Conservation (phyloP, 176 grass and related monocot genomes). For the Calamus simplicifolius region DNA sequence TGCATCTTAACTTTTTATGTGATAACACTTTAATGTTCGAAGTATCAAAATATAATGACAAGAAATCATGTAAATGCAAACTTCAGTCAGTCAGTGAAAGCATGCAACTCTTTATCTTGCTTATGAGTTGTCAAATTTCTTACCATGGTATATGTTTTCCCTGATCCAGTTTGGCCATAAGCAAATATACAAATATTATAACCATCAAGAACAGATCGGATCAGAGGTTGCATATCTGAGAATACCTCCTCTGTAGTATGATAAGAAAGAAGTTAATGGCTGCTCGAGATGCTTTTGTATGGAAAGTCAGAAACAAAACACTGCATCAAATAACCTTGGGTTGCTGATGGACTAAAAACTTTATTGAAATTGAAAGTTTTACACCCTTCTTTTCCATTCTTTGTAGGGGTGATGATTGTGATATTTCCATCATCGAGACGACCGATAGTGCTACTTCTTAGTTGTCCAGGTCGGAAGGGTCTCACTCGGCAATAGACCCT, state of each 20-base stretch:
- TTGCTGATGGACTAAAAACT: background rate
- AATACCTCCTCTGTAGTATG: background rate
- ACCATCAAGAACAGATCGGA: conserved; percentile 9
- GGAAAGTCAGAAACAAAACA: background rate
- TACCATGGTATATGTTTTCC: conserved; percentile 11
- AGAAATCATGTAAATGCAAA: background rate
- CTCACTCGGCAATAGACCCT: conserved; percentile 11
- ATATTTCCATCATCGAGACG: background rate
- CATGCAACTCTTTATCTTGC: background rate
- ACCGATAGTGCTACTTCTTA: background rate
- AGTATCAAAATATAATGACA: background rate
- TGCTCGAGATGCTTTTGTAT: background rate
- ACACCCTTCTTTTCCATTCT: conserved; percentile 3
- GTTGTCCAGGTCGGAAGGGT: conserved; percentile 7
- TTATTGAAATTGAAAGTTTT: conserved; percentile 5
- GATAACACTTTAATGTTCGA: background rate
- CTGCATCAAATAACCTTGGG: background rate
- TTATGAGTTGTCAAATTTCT: background rate
- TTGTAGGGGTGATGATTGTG: background rate
- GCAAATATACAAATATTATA: conserved; percentile 11
- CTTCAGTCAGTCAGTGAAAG: too few relatives aligned
- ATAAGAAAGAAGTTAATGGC: background rate
- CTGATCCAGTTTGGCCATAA: conserved; percentile 12
- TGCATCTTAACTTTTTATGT: too few relatives aligned
- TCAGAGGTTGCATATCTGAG: conserved; percentile 1